Percentiles rank a stretch among this genome's conserved stretches.
Evolutionary conservation across 805 yeast species (phyloP).

Genomic region (Starmerella apis): DNA sequence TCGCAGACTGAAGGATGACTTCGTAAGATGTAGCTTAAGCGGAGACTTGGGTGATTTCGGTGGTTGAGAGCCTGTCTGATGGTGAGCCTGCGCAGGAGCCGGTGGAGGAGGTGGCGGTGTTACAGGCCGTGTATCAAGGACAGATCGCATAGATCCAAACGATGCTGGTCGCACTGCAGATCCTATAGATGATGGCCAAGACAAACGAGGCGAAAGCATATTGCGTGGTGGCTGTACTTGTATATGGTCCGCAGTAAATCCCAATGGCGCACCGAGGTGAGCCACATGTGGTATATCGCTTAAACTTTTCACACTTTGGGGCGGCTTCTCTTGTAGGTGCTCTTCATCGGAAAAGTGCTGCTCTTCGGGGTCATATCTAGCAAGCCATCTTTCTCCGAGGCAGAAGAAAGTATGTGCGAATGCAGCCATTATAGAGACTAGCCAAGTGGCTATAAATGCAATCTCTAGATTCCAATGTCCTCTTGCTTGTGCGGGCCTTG

Average conservation of each 20-base stretch:
- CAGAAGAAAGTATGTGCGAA: slow-evolving; percentile 8
- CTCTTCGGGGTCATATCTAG: background rate
- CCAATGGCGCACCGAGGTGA: slow-evolving; percentile 9
- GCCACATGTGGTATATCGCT: background rate
- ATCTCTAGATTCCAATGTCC: slow-evolving; percentile 8
- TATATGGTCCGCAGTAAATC: background rate
- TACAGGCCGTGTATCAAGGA: slow-evolving; percentile 1
- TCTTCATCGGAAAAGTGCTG: background rate
- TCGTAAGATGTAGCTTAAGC: slow-evolving; percentile 13
- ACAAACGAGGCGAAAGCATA: slow-evolving; percentile 10
- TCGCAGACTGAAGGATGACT: slow-evolving; percentile 19
- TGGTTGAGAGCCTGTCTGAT: background rate
- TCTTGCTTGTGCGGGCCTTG: background rate
- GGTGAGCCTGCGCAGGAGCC: background rate
- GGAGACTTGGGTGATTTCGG: slow-evolving; percentile 18
- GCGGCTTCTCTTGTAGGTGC: background rate
- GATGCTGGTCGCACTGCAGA: slow-evolving; percentile 8
- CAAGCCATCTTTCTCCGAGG: slow-evolving; percentile 17
- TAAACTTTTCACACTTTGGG: background rate
- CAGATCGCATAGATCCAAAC: slow-evolving; percentile 10
- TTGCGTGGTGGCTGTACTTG: slow-evolving; percentile 5
- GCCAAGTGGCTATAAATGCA: slow-evolving; percentile 19
- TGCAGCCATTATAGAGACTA: slow-evolving; percentile 7
- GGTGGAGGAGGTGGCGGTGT: slow-evolving; percentile 1
- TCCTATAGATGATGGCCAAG: slow-evolving; percentile 17